These are phyloP conservation scores for Beauveria sp. DNA, from an alignment of 2,329 filamentous ascomycete species.

Conservation along the genomic window DNA sequence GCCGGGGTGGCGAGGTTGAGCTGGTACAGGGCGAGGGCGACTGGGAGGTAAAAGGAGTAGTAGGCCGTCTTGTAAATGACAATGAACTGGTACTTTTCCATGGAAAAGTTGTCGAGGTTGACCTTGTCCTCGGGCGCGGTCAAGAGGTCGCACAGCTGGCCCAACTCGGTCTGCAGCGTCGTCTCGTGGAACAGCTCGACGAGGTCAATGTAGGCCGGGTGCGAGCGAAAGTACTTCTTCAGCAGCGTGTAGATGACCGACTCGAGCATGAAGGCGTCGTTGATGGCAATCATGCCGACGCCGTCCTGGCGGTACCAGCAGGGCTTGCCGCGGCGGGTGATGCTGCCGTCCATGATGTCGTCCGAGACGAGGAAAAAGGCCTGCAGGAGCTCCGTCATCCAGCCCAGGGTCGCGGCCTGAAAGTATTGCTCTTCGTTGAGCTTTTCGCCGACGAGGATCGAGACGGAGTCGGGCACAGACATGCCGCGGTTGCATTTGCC, in stretches of 20 bases:
- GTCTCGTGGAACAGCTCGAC: slow-evolving; percentile 95
- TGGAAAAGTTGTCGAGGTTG: slow-evolving; percentile 88
- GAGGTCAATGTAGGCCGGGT: slow-evolving; percentile 83
- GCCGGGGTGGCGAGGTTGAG: slow-evolving; percentile 75
- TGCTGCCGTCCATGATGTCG: slow-evolving; percentile 96
- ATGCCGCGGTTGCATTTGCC: slow-evolving; percentile 99
- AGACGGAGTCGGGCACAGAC: slow-evolving; percentile 87
- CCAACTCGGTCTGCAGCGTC: slow-evolving; percentile 89
- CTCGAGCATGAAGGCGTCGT: slow-evolving; percentile 96
- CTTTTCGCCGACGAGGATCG: slow-evolving; percentile 63
- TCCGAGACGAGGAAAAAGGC: slow-evolving; percentile 98
- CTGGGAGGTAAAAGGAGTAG: slow-evolving; percentile 98
- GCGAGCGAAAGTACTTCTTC: slow-evolving; percentile 85
- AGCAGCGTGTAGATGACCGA: slow-evolving; percentile 81
- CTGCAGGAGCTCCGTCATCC: slow-evolving; percentile 97
- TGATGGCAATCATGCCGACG: slow-evolving; percentile 95
- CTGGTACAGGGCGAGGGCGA: slow-evolving; percentile 82
- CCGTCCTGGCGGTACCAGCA: slow-evolving; percentile 93
- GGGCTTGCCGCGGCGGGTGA: slow-evolving; percentile 86
- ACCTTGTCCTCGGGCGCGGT: slow-evolving; percentile 92
- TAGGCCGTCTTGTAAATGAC: slow-evolving; percentile 99
- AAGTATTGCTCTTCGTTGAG: slow-evolving; percentile 82
- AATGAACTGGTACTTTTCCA: slow-evolving; percentile 95
- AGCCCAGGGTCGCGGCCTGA: slow-evolving; percentile 79
- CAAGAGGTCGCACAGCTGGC: slow-evolving; percentile 88